phyloP scores from a whole-genome alignment of 345 rosid genomes.

The Cardamine occulta region DNA sequence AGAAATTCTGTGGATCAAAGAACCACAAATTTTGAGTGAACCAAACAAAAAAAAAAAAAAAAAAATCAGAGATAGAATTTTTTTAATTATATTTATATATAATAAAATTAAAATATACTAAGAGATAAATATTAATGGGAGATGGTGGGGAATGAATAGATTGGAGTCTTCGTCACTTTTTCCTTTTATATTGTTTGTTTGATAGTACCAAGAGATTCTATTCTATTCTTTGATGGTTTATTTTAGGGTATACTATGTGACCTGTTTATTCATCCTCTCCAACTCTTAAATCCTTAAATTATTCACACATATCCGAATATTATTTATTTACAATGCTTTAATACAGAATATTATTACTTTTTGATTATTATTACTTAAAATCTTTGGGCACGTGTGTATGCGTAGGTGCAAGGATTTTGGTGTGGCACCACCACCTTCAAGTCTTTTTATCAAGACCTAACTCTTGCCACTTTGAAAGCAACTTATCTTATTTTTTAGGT shows the following conservation, averaged over 20 bases:
- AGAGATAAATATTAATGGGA: slow-evolving; percentile 21
- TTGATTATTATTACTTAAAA: not conserved
- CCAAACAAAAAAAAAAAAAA: not conserved
- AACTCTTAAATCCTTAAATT: slow-evolving; percentile 22
- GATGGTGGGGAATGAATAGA: slow-evolving; percentile 46
- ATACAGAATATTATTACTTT: not conserved
- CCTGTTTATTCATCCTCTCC: slow-evolving; percentile 41
- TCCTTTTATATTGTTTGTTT: slow-evolving; percentile 29
- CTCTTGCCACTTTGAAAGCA: slow-evolving; percentile 43
- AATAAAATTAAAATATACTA: not conserved
- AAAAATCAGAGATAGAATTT: not conserved
- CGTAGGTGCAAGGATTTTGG: slow-evolving; percentile 13
- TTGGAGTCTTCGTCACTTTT: slow-evolving; percentile 37
- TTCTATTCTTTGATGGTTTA: slow-evolving; percentile 31
- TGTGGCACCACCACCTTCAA: slow-evolving; percentile 34
- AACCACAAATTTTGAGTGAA: slow-evolving; percentile 7
- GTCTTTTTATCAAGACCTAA: slow-evolving; percentile 37
- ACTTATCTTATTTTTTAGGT: slow-evolving; percentile 32
- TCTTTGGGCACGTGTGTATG: slow-evolving; percentile 38
- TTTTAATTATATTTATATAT: not conserved
- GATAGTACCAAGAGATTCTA: slow-evolving; percentile 42
- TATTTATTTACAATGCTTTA: not conserved
- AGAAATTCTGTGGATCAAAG: not conserved
- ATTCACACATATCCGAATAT: slow-evolving; percentile 28
- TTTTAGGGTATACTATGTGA: slow-evolving; percentile 36